Conservation (phyloP, 208 protist genomes). For the Acanthamoeba rhysodes region DNA sequence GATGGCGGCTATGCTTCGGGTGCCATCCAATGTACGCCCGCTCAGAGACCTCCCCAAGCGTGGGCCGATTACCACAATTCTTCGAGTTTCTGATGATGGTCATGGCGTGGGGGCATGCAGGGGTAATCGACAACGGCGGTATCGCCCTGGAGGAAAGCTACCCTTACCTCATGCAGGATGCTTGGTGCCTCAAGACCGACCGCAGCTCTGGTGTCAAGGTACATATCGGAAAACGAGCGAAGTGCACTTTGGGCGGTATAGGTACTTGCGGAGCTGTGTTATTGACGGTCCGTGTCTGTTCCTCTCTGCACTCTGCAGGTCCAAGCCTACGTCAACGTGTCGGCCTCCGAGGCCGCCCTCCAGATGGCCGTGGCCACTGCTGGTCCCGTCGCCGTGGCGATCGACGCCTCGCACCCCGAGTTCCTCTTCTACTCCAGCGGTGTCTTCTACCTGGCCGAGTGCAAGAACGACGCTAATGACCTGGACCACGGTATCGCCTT, state of each 20-base stretch:
- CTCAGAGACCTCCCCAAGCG: not conserved
- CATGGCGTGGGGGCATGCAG: not conserved
- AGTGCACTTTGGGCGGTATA: no score
- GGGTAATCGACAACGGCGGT: conserved; percentile 57
- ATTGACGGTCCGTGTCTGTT: not conserved
- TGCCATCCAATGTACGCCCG: conserved; percentile 53
- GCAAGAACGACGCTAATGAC: conserved; percentile 76
- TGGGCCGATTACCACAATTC: not conserved
- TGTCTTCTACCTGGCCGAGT: conserved; percentile 90
- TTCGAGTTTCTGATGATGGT: not conserved
- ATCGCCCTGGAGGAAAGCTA: conserved; percentile 49
- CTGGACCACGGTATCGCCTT: conserved; percentile 73
- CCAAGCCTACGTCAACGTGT: conserved; percentile 53
- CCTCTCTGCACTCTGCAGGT: not conserved
- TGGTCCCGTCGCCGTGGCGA: conserved; percentile 89
- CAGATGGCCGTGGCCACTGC: conserved; percentile 35
- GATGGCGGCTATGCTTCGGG: conserved; percentile 36
- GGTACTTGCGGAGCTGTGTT: not conserved
- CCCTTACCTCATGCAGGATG: conserved; percentile 60
- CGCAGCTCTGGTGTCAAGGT: conserved; percentile 69
- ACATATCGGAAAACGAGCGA: not conserved
- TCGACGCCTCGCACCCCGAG: conserved; percentile 92
- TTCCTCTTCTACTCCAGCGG: conserved; percentile 92
- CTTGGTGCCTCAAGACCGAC: conserved; percentile 33
- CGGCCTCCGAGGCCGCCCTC: conserved; percentile 87